phyloP scores from a whole-genome alignment of 208 protist genomes.

The Leishmania tropica region DNA sequence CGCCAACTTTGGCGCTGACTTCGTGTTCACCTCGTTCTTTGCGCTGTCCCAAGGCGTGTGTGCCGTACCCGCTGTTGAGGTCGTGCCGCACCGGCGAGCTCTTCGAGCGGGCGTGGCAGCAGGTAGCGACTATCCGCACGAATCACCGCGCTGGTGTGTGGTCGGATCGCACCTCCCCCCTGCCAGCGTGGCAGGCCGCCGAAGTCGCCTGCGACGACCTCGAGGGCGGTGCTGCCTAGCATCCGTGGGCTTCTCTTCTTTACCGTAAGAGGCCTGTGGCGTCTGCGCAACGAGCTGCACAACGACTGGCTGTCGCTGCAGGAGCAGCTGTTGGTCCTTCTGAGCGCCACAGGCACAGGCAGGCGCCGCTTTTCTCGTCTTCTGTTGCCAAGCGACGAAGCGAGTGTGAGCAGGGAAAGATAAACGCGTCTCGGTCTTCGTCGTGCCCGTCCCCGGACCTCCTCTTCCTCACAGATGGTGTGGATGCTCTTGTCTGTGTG shows the following conservation, averaged over 20 bases:
- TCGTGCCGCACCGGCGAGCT: slow-evolving; percentile 29
- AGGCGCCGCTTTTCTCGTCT: slow-evolving; percentile 32
- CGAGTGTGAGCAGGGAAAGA: too few relatives aligned
- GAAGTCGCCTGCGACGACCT: slow-evolving; percentile 44
- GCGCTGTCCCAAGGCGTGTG: slow-evolving; percentile 35
- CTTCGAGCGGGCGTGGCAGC: slow-evolving; percentile 33
- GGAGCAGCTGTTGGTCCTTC: slow-evolving; percentile 38
- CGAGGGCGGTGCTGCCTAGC: slow-evolving; percentile 16
- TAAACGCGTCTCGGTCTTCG: too few relatives aligned
- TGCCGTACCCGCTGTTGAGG: slow-evolving; percentile 50
- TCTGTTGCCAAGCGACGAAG: slow-evolving; percentile 9
- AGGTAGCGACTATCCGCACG: slow-evolving; percentile 34
- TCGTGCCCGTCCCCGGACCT: not conserved
- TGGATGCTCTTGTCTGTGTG: not conserved
- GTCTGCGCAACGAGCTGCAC: slow-evolving; percentile 45
- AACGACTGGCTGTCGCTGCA: slow-evolving; percentile 47
- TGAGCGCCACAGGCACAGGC: slow-evolving; percentile 43
- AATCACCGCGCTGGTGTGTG: slow-evolving; percentile 41
- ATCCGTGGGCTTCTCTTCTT: slow-evolving; percentile 39
- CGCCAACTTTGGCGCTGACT: slow-evolving; percentile 30
- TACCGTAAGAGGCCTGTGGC: slow-evolving; percentile 35
- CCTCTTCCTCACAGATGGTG: not conserved
- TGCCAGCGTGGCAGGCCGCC: slow-evolving; percentile 28
- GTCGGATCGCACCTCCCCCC: slow-evolving; percentile 32
- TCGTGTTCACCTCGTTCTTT: slow-evolving; percentile 45